Base-by-base conservation (phyloP, 129 eudicot species). In the Scalesia atractyloides region DNA sequence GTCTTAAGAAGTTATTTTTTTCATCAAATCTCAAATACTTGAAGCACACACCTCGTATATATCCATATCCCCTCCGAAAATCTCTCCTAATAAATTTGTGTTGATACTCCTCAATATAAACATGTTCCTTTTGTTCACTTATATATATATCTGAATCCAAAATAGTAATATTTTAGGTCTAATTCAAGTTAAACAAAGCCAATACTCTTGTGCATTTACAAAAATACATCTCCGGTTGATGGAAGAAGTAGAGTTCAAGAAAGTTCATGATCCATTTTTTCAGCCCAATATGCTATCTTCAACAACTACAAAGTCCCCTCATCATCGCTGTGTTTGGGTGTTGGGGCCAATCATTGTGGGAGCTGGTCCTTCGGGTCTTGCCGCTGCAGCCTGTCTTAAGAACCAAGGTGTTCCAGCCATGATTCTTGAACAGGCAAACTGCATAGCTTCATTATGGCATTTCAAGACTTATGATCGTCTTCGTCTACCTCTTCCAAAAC, bases 401-500 rank as follows among this genome's bases (percentile, higher is more conserved):
- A 66, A 84, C 61, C 75, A 77, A 14, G 83, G 81, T 50, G 81
- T 84, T 48, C 88, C 88, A 11, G 41, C 77, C 73, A 54, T 81
- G 66, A 77, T 84, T 77, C 83, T 84, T 9, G 88, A 84, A 74
- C 68, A 71, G 14, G 72, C 82, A 5, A 81, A 73, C 64, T 84
- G 88, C 81, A 84, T 84, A 56, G 88, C 88, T 57, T 80, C 83
- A n/a, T 46, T 84, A 13, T 84, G 88, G 88, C 88, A 84, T 57
- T 80, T 64, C 26, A 72, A 69, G 3, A 84, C 85, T 16, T 84
- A 84, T 16, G 85, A 84, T 70, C 88, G 88, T 44, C 80, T 84
- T 37, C 83, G 77, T 46, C 85, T 84, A 36, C 88, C 81, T 72
- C 81, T 84, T 34, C 88, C 88, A 5, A 84, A 84, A 67, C 82